phyloP scores from a whole-genome alignment of 176 grass and related monocot species.

The Metroxylon sagu region DNA sequence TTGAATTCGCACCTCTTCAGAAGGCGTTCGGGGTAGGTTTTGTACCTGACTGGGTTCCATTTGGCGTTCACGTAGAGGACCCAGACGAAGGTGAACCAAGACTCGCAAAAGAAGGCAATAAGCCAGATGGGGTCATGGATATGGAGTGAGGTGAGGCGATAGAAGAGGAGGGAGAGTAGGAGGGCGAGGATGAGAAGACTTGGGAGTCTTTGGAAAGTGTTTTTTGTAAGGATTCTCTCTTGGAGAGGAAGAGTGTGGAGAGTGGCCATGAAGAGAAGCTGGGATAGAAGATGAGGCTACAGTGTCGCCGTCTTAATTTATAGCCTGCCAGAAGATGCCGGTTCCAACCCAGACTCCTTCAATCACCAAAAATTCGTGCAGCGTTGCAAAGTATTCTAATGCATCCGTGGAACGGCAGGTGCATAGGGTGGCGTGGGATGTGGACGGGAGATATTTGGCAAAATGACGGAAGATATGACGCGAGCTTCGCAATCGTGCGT shows the following conservation, averaged over 20 bases:
- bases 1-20: neutral
- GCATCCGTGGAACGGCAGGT: no score
- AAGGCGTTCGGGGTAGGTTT: neutral
- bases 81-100: slow-evolving; percentile 7
- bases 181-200: neutral
- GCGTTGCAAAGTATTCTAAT: no score
- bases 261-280: no score
- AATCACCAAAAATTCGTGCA: no score
- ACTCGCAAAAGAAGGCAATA: neutral
- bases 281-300: no score
- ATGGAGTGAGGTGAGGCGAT: slow-evolving; percentile 3
- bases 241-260: neutral
- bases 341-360: no score
- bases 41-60: neutral
- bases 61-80: neutral
- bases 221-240: neutral
- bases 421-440: no score
- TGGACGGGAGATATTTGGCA: no score
- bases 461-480: no score
- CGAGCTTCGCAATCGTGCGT: no score
- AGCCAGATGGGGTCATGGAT: neutral
- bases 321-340: no score
- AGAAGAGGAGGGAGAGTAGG: slow-evolving; percentile 5
- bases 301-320: no score
- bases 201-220: neutral